Conservation (phyloP, 805 yeast genomes). For the Saccharomycopsis capsularis region DNA sequence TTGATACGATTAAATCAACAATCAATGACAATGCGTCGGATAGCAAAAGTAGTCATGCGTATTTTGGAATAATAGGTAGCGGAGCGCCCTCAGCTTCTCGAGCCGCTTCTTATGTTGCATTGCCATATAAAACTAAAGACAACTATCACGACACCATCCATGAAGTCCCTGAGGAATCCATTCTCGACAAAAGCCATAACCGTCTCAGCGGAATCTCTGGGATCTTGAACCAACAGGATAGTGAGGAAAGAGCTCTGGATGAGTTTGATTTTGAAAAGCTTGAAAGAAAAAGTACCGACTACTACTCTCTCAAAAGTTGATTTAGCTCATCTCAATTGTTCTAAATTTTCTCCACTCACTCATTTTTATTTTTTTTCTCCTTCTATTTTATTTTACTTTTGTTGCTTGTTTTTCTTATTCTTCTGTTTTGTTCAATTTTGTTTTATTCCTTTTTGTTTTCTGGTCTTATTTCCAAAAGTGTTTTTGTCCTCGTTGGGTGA, state of each 20-base stretch:
- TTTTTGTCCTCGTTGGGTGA: no score
- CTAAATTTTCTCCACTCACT: neutral
- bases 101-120: neutral
- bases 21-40: neutral
- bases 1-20: neutral
- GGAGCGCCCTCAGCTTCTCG: neutral
- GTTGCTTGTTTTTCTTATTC: neutral
- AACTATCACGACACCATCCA: constrained; percentile 1
- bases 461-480: no score
- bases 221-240: no score
- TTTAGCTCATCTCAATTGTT: no score
- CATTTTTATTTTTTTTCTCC: no score
- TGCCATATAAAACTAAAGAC: neutral
- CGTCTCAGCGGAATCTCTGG: no score
- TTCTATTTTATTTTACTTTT: no score
- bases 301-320: neutral
- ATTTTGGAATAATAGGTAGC: no score
- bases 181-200: no score
- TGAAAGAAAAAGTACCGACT: constrained; percentile 1
- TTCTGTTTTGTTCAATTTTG: no score
- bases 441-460: no score
- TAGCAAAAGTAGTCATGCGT: neutral
- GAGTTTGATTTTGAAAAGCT: constrained; percentile 3
- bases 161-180: constrained; percentile 10
- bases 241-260: no score